Evolutionary conservation across 2,329 filamentous ascomycete species (phyloP).

Genomic region (Lecanosticta acicola): DNA sequence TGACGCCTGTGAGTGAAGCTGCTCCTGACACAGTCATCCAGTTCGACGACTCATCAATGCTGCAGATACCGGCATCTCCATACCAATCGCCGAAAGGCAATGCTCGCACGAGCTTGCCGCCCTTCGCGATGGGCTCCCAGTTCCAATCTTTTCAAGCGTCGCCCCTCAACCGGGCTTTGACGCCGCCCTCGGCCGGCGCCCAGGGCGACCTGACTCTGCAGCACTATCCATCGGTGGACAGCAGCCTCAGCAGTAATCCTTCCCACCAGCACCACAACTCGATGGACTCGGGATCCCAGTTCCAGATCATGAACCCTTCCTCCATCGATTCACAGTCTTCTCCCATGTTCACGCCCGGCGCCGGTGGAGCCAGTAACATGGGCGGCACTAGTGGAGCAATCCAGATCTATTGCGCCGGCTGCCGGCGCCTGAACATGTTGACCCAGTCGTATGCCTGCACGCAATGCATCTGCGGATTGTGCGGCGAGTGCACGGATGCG

Average conservation of each 20-base stretch:
- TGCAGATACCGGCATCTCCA: slow-evolving; percentile 45
- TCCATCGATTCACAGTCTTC: slow-evolving; percentile 47
- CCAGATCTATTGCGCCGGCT: slow-evolving; percentile 89
- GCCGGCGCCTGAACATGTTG: slow-evolving; percentile 68
- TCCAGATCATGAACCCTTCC: slow-evolving; percentile 50
- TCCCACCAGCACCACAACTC: slow-evolving; percentile 31
- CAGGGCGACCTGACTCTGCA: slow-evolving; percentile 46
- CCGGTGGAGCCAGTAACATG: slow-evolving; percentile 7
- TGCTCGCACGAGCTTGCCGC: slow-evolving; percentile 57
- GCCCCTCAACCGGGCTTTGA: slow-evolving; percentile 82
- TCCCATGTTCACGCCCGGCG: slow-evolving; percentile 41
- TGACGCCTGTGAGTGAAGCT: slow-evolving; percentile 67
- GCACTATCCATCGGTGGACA: slow-evolving; percentile 88
- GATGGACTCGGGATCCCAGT: slow-evolving; percentile 58
- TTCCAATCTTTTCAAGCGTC: slow-evolving; percentile 75
- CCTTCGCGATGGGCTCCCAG: slow-evolving; percentile 45
- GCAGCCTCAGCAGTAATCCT: slow-evolving; percentile 38
- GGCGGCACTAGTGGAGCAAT: slow-evolving; percentile 40
- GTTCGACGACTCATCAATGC: slow-evolving; percentile 1
- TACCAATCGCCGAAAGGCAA: slow-evolving; percentile 47
- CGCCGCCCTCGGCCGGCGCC: slow-evolving; percentile 57
- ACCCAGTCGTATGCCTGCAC: slow-evolving; percentile 89
- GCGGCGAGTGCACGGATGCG: slow-evolving; percentile 78
- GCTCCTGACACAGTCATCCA: slow-evolving; percentile 5
- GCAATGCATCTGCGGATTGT: slow-evolving; percentile 91